Evolutionary conservation across 2,329 filamentous ascomycete genomes (phyloP).

Genomic region (Pezicula carpinea): DNA sequence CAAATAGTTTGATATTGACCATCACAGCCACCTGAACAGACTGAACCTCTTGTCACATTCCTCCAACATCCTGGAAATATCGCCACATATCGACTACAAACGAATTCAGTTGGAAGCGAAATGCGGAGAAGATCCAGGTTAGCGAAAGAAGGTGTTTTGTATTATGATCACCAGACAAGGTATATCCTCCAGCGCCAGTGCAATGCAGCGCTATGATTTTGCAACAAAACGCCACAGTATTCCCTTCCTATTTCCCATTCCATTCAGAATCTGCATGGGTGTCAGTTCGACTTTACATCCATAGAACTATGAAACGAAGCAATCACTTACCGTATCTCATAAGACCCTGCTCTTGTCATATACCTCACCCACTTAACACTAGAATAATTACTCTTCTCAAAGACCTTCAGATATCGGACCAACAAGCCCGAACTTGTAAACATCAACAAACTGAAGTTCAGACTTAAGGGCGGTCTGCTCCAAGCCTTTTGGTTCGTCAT

Average conservation of each 20-base stretch:
- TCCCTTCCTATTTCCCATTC: not conserved
- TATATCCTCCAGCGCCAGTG: conserved; percentile 1
- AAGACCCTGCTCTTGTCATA: conserved; percentile 96
- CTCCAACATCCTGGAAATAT: too few species aligned
- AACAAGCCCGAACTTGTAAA: conserved; percentile 92
- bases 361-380: conserved; percentile 99
- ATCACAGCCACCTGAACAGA: too few species aligned
- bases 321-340: conserved; percentile 74
- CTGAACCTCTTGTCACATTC: too few species aligned
- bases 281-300: not conserved
- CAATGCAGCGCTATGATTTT: conserved; percentile 4
- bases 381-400: conserved; percentile 98
- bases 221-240: not conserved
- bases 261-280: not conserved
- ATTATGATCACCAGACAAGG: not conserved
- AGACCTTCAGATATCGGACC: conserved; percentile 94
- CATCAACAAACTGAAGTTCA: conserved; percentile 95
- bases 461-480: conserved; percentile 85
- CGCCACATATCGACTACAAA: too few species aligned
- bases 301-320: not conserved
- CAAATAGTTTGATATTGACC: too few species aligned
- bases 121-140: too few species aligned
- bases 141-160: not conserved
- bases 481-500: conserved; percentile 99
- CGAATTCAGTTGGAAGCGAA: too few species aligned